phyloP scores from a whole-genome alignment of 163 green algal species.

The Chloroidium sp. region DNA sequence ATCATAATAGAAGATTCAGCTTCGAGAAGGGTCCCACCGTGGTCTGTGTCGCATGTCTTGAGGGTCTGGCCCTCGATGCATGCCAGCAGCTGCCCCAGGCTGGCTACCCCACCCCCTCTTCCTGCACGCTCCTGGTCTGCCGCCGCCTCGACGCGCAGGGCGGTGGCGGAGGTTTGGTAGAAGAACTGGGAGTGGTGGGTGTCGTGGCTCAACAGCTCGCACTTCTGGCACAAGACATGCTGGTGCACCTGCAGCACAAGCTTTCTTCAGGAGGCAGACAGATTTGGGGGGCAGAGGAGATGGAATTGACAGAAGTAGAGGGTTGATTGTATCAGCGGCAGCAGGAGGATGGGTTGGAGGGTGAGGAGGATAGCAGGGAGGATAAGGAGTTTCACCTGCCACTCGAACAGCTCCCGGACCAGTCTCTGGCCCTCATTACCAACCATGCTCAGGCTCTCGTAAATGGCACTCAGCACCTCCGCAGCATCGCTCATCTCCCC shows the following conservation, averaged over 20 bases:
- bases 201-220: slow-evolving; percentile 33
- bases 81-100: slow-evolving; percentile 20
- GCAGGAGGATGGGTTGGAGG: too few relatives aligned
- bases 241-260: slow-evolving; percentile 41
- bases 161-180: slow-evolving; percentile 16
- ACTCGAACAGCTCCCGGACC: too few relatives aligned
- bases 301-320: neutral
- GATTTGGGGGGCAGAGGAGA: slow-evolving; percentile 2
- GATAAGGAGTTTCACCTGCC: too few relatives aligned
- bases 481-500: slow-evolving; percentile 70
- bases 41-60: slow-evolving; percentile 59
- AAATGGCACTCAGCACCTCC: slow-evolving; percentile 54
- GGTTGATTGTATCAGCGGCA: too few relatives aligned
- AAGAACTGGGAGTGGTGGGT: slow-evolving; percentile 43
- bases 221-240: slow-evolving; percentile 31
- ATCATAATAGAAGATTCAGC: too few relatives aligned
- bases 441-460: slow-evolving; percentile 10
- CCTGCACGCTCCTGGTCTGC: neutral
- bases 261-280: slow-evolving; percentile 29
- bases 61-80: slow-evolving; percentile 28
- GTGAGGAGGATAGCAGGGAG: too few relatives aligned
- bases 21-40: neutral
- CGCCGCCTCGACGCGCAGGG: slow-evolving; percentile 12
- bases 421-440: too few relatives aligned
- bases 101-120: neutral